Conservation (phyloP, 768 basidiomycete genomes). For the Aureoboletus auriporus region DNA sequence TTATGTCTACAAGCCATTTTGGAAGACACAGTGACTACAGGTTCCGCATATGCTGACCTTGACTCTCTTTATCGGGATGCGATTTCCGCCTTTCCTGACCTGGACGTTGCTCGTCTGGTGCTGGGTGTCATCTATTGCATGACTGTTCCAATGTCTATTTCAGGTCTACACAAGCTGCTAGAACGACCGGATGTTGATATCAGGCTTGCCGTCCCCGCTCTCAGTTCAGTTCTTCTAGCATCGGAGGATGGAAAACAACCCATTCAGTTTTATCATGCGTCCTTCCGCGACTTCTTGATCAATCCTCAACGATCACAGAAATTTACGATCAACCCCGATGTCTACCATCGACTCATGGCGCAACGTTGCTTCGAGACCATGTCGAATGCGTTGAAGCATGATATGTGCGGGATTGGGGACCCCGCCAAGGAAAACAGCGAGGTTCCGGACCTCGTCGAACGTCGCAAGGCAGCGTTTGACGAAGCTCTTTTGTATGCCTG, state of each 20-base stretch:
- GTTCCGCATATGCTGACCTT: slow-evolving; percentile 17
- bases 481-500: slow-evolving; percentile 18
- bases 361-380: slow-evolving; percentile 17
- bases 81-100: slow-evolving; percentile 16
- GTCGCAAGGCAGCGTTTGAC: slow-evolving; percentile 8
- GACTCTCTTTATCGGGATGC: slow-evolving; percentile 19
- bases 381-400: slow-evolving; percentile 15
- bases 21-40: slow-evolving; percentile 2
- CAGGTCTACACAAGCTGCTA: slow-evolving; percentile 13
- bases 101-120: slow-evolving; percentile 13
- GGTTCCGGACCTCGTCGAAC: slow-evolving; percentile 15
- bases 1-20: slow-evolving; percentile 12
- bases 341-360: slow-evolving; percentile 16
- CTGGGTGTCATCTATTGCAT: slow-evolving; percentile 17
- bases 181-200: slow-evolving; percentile 12
- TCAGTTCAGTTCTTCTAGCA: slow-evolving; percentile 15
- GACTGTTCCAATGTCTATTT: slow-evolving; percentile 8
- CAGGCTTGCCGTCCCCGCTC: slow-evolving; percentile 12
- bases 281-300: slow-evolving; percentile 20
- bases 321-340: slow-evolving; percentile 10
- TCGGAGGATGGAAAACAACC: slow-evolving; percentile 18
- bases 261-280: slow-evolving; percentile 20
- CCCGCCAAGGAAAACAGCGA: slow-evolving; percentile 15
- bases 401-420: slow-evolving; percentile 18
- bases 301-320: slow-evolving; percentile 14